Evolutionary conservation across 1,284 basidiomycete genomes (phyloP), one percentile per base, ranked within the genome.

Genomic region (Tausonia pullulans): DNA sequence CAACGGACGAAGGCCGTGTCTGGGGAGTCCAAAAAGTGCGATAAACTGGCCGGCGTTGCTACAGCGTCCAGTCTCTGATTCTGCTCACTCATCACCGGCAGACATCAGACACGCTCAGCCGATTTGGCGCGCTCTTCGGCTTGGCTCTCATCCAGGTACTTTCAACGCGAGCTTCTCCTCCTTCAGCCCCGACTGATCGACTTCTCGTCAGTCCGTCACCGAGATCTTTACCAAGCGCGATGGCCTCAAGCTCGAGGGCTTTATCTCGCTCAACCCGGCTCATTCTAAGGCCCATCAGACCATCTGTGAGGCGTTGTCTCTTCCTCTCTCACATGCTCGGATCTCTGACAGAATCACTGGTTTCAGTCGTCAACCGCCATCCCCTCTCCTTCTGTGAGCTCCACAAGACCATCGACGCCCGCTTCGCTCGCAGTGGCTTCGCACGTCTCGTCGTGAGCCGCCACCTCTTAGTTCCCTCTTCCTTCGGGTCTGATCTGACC

Each of bases 271-370:
- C 6, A 80, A 83, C 40, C 88, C 89, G 3, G 81, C 85, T 44
- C 77, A 81, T 64, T 86, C 87, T 14, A 89, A 91, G 89, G 74
- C 81, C n/a, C 82, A 88, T 74, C 90, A 93, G 74, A 88, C 86
- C 75, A 75, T 94, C 56, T 93, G 90, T 90, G 73, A 69, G 84
- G 74, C 16, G 49, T 60, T 58, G 44, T 63, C 52, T 62, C 52
- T 64, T 0, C 48, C 41, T 39, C 14, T 13, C 52, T 52, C 54
- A 60, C 59, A 27, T 2, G n/a, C n/a, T 8, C 10, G 13, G n/a
- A 67, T 56, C 63, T 67, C 27, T 27, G 27, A 27, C 27, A 27
- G 27, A 27, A 45, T 62, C 48, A 11, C 46, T 55, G 6, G 0
- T 13, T 11, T 13, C 69, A 94, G 91, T 88, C 72, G 80, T 95